Conservation (phyloP, 2,329 filamentous ascomycete genomes). For the Coniella lustricola region DNA sequence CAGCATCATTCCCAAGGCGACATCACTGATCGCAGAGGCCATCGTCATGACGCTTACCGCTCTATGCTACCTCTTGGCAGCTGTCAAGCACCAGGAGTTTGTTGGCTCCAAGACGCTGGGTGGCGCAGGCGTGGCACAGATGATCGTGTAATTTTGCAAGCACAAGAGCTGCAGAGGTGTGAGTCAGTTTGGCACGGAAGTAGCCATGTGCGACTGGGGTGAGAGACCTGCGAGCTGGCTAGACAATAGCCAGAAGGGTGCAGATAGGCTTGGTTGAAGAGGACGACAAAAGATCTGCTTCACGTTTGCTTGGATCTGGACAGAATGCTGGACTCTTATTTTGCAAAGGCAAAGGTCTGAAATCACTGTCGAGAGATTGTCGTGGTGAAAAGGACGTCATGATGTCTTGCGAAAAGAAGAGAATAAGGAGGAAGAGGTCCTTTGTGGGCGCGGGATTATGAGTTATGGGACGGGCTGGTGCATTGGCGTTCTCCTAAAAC, state of each 20-base stretch:
- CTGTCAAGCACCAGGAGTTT: constrained; percentile 76
- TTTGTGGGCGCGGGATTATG: constrained; percentile 1
- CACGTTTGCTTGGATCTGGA: too few species aligned
- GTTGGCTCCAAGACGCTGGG: constrained; percentile 93
- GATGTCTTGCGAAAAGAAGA: neutral
- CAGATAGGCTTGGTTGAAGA: neutral
- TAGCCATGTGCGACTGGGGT: too few species aligned
- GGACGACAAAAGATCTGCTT: too few species aligned
- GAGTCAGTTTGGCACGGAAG: too few species aligned
- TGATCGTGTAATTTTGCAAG: constrained; percentile 68
- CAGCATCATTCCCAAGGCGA: constrained; percentile 57
- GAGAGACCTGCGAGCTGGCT: too few species aligned
- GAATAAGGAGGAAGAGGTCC: neutral
- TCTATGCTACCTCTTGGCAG: constrained; percentile 74
- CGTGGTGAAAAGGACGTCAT: too few species aligned
- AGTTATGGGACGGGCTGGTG: constrained; percentile 9
- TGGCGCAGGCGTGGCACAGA: constrained; percentile 88
- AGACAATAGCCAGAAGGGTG: too few species aligned
- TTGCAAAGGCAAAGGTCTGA: neutral
- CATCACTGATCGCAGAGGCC: constrained; percentile 78
- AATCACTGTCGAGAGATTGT: neutral
- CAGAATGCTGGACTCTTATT: too few species aligned
- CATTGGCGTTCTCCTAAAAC: constrained; percentile 12
- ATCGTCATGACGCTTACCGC: constrained; percentile 72
- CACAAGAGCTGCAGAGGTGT: too few species aligned